Evolutionary conservation across 257 asterid species (phyloP), one percentile per base, ranked within the genome.

Genomic region (Nicotiana obtusifolia): DNA sequence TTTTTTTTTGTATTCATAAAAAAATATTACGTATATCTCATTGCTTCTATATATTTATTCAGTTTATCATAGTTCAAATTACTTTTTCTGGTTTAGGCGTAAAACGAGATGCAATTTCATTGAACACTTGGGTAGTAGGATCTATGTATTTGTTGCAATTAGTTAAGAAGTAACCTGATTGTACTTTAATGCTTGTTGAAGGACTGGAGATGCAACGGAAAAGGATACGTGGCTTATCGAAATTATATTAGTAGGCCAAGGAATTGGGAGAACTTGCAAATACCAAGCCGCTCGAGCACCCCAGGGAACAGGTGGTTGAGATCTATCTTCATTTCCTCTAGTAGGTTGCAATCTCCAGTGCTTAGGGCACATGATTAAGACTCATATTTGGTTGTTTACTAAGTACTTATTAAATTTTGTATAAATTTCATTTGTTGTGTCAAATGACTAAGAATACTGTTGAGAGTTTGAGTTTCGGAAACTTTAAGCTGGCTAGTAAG

Each of bases 201-300:
- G 99, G 97, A 88, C 80, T 96, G 99, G 99, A 90, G 92, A 88
- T 90, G 94, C 84, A 93, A 93, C 81, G 98, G 97, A 84, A 96
- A 91, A 89, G 97, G 98, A 69, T 96, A 96, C 26, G 96, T 89
- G 61, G 91, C 98, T 81, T 96, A 82, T 84, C 98, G 97, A 60
- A 94, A 91, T 89, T 96, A 82, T 89, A 92, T 96, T 60, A 94
- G 78, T 81, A 93, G 98, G 86, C 94, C 98, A 6, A 89, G 91
- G 87, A 94, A 93, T 89, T 89, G 94, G 97, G 98, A 94, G 76
- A 87, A 81, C 64, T 67, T 81, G 52, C 89, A 86, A 82, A 83
- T 86, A 65, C 92, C 91, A 62, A 91, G 95, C 86, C 81, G 17
- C 84, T 53, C 92, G 14, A 96, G 97, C 91, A 96, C 98, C 84